These are phyloP conservation scores for Sclerospora graminicola DNA, from an alignment of 352 stramenopile genomes.

Conservation along the genomic window DNA sequence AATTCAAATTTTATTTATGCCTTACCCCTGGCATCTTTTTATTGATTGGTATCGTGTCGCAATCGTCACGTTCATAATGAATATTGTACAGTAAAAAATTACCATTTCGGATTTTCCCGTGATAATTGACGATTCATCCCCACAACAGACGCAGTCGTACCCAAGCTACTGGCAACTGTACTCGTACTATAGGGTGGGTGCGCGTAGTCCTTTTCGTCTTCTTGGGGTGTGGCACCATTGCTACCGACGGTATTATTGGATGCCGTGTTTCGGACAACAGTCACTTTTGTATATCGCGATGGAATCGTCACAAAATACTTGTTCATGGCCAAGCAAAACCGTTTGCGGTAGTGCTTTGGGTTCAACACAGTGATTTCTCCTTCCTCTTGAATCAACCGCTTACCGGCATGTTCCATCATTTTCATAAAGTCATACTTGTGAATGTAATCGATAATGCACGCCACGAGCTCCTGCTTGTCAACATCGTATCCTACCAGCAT, in stretches of 20 bases:
- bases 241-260: constrained; percentile 17
- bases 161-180: constrained; percentile 11
- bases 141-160: no score
- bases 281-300: constrained; percentile 80
- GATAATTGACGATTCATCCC: no score
- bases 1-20: no score
- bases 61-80: constrained; percentile 3
- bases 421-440: constrained; percentile 89
- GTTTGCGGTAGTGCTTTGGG: constrained; percentile 78
- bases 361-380: constrained; percentile 84
- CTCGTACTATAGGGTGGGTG: constrained; percentile 20
- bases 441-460: constrained; percentile 86
- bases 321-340: constrained; percentile 80
- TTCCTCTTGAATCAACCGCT: constrained; percentile 84
- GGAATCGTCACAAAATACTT: constrained; percentile 86
- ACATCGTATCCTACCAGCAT: constrained; percentile 85
- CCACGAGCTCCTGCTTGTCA: constrained; percentile 77
- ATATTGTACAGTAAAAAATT: background rate
- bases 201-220: constrained; percentile 25
- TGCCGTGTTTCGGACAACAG: constrained; percentile 39
- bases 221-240: constrained; percentile 11
- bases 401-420: constrained; percentile 83
- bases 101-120: no score
- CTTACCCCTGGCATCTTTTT: no score
- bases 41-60: no score